Base-by-base conservation (phyloP, 768 basidiomycete species). In the Cystofilobasidium bisporidii region DNA sequence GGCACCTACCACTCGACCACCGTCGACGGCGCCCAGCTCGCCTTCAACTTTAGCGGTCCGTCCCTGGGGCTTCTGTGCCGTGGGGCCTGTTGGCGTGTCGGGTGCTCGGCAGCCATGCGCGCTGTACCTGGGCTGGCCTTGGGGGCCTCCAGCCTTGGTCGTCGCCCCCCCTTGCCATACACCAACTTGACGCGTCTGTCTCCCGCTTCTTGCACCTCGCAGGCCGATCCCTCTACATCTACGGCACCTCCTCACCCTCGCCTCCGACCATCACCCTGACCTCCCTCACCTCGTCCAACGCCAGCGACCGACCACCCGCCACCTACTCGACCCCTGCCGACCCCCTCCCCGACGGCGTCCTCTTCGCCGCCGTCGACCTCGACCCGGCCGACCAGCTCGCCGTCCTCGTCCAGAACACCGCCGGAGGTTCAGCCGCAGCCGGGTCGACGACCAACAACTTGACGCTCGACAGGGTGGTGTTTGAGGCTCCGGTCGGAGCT, bases 1-100 rank as follows among this genome's bases (percentile, higher is more conserved):
- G 76, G 75, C 1, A 78, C 77, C 1, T 74, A 75, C 48, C 77
- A 78, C 68, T 71, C 70, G 24, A 77, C 77, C 1, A 72, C 63
- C 0, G 67, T 71, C 3, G 60, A 57, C 3, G 73, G 72, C 1
- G 72, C 77, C 5, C 67, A 69, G 41, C 71, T 72, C 24, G 67
- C 63, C 1, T 71, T 78, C 61, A 76, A 78, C 70, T 78, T 76
- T 63, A 76, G 76, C 2, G 73, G 75, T 72, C 43, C 62, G 72
- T 63, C n/a, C n/a, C n/a, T n/a, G n/a, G n/a, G n/a, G n/a, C n/a
- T n/a, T n/a, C n/a, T n/a, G n/a, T n/a, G n/a, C n/a, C n/a, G n/a
- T n/a, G n/a, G n/a, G n/a, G n/a, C 18, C 26, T 28, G 17, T 18
- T 28, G 24, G 30, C 1, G 18, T 59, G 17, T n/a, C 12, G 22